These are phyloP conservation scores for Diplocarpon mali DNA, from an alignment of 2,329 filamentous ascomycete genomes.

Conservation along the genomic window DNA sequence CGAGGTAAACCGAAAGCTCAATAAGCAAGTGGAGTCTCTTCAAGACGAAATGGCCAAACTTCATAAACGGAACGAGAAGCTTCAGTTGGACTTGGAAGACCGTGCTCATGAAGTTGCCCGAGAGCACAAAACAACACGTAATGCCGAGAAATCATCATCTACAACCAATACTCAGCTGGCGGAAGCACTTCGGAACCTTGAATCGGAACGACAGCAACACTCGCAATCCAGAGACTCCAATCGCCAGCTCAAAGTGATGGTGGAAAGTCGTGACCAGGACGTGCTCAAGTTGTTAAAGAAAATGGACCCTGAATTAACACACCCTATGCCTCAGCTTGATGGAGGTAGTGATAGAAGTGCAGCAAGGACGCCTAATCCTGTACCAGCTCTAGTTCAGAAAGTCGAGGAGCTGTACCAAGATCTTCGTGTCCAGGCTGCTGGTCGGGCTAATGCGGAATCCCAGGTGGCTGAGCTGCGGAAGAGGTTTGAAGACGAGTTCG, in stretches of 20 bases:
- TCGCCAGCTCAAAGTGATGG: slow-evolving; percentile 64
- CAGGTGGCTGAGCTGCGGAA: slow-evolving; percentile 71
- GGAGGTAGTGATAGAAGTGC: slow-evolving; percentile 47
- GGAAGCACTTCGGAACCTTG: slow-evolving; percentile 79
- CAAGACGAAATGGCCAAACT: slow-evolving; percentile 73
- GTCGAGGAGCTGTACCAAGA: slow-evolving; percentile 84
- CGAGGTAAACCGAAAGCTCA: slow-evolving; percentile 69
- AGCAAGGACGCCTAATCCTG: slow-evolving; percentile 42
- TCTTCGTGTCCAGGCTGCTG: slow-evolving; percentile 71
- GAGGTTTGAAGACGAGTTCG: slow-evolving; percentile 59
- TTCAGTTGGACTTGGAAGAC: slow-evolving; percentile 80
- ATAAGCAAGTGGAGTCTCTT: slow-evolving; percentile 75
- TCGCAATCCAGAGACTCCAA: slow-evolving; percentile 78
- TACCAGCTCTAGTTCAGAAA: slow-evolving; percentile 75
- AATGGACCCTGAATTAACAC: slow-evolving; percentile 59
- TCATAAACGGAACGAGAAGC: slow-evolving; percentile 90
- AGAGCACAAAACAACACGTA: slow-evolving; percentile 81
- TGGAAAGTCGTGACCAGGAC: slow-evolving; percentile 74
- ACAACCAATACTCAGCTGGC: slow-evolving; percentile 72
- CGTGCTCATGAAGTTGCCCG: slow-evolving; percentile 83
- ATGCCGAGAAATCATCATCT: slow-evolving; percentile 80
- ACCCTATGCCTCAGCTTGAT: slow-evolving; percentile 41
- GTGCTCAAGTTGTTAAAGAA: slow-evolving; percentile 74
- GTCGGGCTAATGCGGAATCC: slow-evolving; percentile 68
- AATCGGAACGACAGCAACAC: slow-evolving; percentile 79